Conservation (phyloP, 2,329 filamentous ascomycete genomes). For the Curvularia sp. region DNA sequence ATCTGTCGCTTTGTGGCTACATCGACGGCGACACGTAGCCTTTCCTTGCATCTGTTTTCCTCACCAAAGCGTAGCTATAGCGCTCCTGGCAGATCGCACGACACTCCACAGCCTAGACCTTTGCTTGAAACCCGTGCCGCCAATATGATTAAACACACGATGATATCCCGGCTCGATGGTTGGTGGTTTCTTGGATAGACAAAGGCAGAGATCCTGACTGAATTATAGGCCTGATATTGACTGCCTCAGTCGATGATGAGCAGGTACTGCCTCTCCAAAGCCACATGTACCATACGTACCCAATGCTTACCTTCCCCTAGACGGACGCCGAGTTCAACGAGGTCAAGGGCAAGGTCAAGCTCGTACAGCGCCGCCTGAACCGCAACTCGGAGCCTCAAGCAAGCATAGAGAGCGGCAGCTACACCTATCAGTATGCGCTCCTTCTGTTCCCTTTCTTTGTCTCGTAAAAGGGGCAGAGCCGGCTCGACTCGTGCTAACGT, state of each 20-base stretch:
- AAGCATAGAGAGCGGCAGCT: constrained; percentile 83
- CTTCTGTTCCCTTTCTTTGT: background rate
- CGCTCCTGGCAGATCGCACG: background rate
- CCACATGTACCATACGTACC: constrained; percentile 6
- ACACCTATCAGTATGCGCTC: constrained; percentile 78
- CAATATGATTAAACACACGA: constrained; percentile 85
- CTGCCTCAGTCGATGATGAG: constrained; percentile 92
- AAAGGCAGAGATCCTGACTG: constrained; percentile 26
- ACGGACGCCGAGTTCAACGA: constrained; percentile 79
- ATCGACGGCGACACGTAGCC: constrained; percentile 43
- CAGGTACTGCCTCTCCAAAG: constrained; percentile 58
- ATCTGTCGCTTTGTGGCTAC: constrained; percentile 22
- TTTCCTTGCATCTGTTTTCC: constrained; percentile 16
- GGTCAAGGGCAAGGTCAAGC: constrained; percentile 88
- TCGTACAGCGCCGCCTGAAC: constrained; percentile 86
- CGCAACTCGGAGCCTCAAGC: constrained; percentile 90
- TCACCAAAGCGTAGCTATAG: background rate
- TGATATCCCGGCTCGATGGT: constrained; percentile 95
- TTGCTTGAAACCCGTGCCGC: constrained; percentile 1
- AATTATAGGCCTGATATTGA: constrained; percentile 82
- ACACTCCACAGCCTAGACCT: background rate
- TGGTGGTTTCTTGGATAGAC: constrained; percentile 16
- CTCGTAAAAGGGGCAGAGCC: background rate
- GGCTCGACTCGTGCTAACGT: constrained; percentile 18
- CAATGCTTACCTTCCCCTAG: constrained; percentile 44